Evolutionary conservation across 1,284 basidiomycete species (phyloP), one percentile per base, ranked within the genome.

Genomic region (Cutaneotrichosporon sp.): DNA sequence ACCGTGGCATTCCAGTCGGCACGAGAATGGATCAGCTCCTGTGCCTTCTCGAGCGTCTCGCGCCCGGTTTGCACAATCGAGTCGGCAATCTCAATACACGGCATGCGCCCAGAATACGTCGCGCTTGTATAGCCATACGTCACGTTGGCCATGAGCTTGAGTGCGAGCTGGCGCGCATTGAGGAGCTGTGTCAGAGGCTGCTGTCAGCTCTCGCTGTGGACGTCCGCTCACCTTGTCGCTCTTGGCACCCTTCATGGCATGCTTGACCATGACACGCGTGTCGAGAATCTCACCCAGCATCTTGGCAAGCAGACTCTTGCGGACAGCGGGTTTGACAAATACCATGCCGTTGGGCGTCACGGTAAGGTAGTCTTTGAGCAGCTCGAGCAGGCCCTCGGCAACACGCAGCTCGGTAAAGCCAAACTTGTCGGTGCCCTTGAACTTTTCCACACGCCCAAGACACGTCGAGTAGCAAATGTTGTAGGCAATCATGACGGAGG

Each of bases 391-490:
- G 0, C 88, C 90, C 8, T 82, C 77, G 1, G 85, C 82, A 8
- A 86, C 78, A 39, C 85, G 79, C n/a, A 90, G 79, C 55, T 90
- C 83, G 1, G 83, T 82, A 23, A 77, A 69, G 0, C 94, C 94
- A 56, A 97, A 83, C 73, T 96, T 96, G 74, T 87, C 86, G 15
- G 82, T 82, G 5, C 87, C 90, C 67, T 91, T 86, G 75, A 94
- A 97, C 34, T 85, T 80, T 17, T 80, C 80, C 22, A 90, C 80
- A 7, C 92, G 83, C 3, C 94, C 94, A n/a, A 98, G 79, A 72
- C 92, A 97, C 4, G 94, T 97, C 36, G 92, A 93, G 71, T 90
- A 97, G 68, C 91, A 96, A 70, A 92, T 91, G 71, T 97, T 97
- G 77, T 97, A 94, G 7, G 92, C 93, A 63, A 98, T 96, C 92